These are phyloP conservation scores for Voacanga thouarsii DNA, from an alignment of 257 asterid species.

Conservation along the genomic window DNA sequence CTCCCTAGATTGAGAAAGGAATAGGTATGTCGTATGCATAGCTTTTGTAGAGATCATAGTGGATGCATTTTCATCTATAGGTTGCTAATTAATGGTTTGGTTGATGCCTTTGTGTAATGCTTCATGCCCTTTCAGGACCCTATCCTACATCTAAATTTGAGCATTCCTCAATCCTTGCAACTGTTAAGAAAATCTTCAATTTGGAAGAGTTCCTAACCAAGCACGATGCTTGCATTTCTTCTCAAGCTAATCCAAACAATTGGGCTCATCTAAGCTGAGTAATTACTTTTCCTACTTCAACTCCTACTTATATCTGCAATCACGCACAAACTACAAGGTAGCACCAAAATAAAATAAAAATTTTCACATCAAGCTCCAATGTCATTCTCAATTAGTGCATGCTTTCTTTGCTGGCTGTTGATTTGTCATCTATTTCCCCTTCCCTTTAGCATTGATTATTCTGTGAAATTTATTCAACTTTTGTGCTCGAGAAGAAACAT, in stretches of 20 bases:
- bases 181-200: constrained; percentile 63
- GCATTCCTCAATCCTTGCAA: constrained; percentile 71
- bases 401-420: constrained; percentile 6
- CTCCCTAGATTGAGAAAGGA: constrained; percentile 76
- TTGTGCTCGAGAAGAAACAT: too few species aligned
- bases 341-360: too few species aligned
- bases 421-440: neutral
- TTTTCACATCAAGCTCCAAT: neutral
- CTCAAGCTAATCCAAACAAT: too few species aligned
- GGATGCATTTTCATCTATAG: neutral
- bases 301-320: too few species aligned
- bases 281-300: too few species aligned
- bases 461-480: too few species aligned
- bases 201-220: constrained; percentile 48
- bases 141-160: constrained; percentile 59
- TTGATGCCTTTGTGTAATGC: constrained; percentile 35
- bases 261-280: too few species aligned
- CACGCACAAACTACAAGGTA: too few species aligned
- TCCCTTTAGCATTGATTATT: neutral
- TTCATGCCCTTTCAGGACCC: constrained; percentile 64
- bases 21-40: constrained; percentile 50
- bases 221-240: constrained; percentile 50
- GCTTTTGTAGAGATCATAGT: neutral
- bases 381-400: neutral
- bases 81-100: neutral